These are phyloP conservation scores for Neurospora pannonica DNA, from an alignment of 495 filamentous ascomycete species.

Conservation along the genomic window DNA sequence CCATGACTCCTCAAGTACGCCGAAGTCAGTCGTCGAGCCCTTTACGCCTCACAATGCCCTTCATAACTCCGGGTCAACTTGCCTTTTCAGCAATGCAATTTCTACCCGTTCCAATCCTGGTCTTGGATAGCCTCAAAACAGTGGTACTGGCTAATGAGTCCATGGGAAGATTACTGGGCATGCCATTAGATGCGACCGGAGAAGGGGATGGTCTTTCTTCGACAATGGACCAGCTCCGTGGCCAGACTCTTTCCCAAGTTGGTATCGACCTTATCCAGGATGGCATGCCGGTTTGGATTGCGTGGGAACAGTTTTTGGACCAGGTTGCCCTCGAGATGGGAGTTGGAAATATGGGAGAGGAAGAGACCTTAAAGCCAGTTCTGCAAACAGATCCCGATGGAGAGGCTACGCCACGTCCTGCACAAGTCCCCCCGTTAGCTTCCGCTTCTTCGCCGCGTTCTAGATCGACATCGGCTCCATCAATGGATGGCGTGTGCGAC, in stretches of 20 bases:
- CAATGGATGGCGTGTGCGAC: conserved; percentile 4
- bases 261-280: conserved; percentile 55
- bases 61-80: conserved; percentile 32
- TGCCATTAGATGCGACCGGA: conserved; percentile 26
- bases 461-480: background rate
- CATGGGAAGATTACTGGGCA: conserved; percentile 52
- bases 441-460: background rate
- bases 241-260: conserved; percentile 48
- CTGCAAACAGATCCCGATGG: conserved; percentile 1
- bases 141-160: conserved; percentile 62
- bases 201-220: conserved; percentile 19
- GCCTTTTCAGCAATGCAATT: conserved; percentile 59
- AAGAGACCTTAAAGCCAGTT: background rate
- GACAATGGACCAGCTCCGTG: conserved; percentile 40
- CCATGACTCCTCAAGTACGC: background rate
- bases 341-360: conserved; percentile 8
- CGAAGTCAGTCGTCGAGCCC: conserved; percentile 23
- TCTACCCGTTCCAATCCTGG: conserved; percentile 56
- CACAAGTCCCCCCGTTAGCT: background rate
- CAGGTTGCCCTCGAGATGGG: conserved; percentile 39
- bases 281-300: conserved; percentile 41
- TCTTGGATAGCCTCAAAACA: conserved; percentile 52
- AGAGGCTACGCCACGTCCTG: conserved; percentile 7
- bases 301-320: conserved; percentile 47
- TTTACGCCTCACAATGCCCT: conserved; percentile 28